Evolutionary conservation across 2,329 filamentous ascomycete species (phyloP).

Genomic region (Neocatenulostroma microsporum): DNA sequence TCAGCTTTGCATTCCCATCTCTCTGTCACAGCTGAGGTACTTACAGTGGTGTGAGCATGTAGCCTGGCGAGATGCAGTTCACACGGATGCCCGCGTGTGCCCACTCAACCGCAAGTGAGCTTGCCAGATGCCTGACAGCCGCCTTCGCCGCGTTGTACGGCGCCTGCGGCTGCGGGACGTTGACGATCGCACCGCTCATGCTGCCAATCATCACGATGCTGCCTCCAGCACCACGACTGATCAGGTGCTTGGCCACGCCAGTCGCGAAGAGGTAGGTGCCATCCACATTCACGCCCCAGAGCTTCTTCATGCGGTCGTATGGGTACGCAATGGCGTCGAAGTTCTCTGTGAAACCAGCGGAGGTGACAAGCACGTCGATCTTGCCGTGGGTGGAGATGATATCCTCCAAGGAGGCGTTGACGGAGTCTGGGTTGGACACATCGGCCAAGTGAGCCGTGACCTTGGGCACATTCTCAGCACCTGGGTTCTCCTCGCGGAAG

Average conservation of each 20-base stretch:
- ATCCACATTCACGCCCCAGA: conserved; percentile 90
- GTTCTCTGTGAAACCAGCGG: conserved; percentile 95
- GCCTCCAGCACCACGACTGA: conserved; percentile 68
- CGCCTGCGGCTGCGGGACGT: conserved; percentile 86
- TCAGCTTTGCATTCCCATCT: conserved; percentile 13
- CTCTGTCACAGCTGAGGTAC: conserved; percentile 28
- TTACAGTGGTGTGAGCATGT: conserved; percentile 92
- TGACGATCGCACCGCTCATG: conserved; percentile 92
- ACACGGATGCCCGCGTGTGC: conserved; percentile 79
- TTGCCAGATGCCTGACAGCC: conserved; percentile 78
- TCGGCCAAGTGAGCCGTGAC: conserved; percentile 88
- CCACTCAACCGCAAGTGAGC: conserved; percentile 90
- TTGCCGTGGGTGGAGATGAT: conserved; percentile 63
- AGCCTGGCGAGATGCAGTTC: conserved; percentile 91
- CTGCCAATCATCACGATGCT: conserved; percentile 92
- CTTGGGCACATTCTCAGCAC: conserved; percentile 63
- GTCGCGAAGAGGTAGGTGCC: conserved; percentile 87
- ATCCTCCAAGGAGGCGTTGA: conserved; percentile 64
- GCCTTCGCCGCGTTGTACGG: conserved; percentile 94
- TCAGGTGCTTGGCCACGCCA: conserved; percentile 77
- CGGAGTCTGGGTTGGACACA: conserved; percentile 71
- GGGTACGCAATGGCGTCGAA: conserved; percentile 88
- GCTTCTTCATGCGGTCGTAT: conserved; percentile 80
- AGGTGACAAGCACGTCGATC: conserved; percentile 88
- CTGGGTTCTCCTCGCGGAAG: conserved; percentile 73